Evolutionary conservation across 2,329 filamentous ascomycete species (phyloP), one percentile per base, ranked within the genome.

Genomic region (Thielaviopsis ethacetica): DNA sequence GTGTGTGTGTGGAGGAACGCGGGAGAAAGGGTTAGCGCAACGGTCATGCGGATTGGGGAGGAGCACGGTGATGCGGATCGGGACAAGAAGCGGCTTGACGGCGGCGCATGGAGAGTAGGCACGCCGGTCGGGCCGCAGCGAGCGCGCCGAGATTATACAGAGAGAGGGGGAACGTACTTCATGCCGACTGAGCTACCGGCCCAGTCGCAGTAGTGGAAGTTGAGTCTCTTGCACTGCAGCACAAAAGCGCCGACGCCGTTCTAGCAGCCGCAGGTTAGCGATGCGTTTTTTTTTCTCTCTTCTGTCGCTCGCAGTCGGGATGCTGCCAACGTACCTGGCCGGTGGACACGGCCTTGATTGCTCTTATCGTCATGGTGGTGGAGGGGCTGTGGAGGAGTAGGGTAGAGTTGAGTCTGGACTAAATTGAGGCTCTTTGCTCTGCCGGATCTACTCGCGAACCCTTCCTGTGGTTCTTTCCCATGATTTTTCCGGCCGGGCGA

Each of bases 201-300:
- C 82, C 86, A 91, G 78, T 97, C 90, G 77, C 93, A 97, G 76
- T 95, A 98, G 75, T 95, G 88, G 69, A 98, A 88, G 71, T 95
- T 88, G 71, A 98, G 77, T 69, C 85, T 87, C 78, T 89, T 95
- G 83, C 93, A 98, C 76, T 95, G 91, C 61, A 96, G 82, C 72
- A 98, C 88, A 77, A 97, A 97, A 70, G 91, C 88, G 67, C 91
- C 91, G 65, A 97, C 79, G 78, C 93, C 93, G 76, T 98, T 97
- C 91, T 97, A 60, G 19, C 19, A 27, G 26, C 30, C 26, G 12
- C 21, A 38, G 6, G 47, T 26, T 51, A 49, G 13, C 38, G 13
- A 3, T 41, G 10, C 38, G 13, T 3, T 41, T 56, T 66, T 60
- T 56, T 59, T 22, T 41, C n/a, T n/a, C n/a, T n/a, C n/a, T n/a